Conservation (phyloP, 2,329 filamentous ascomycete species). For the Paraphoma chrysanthemicola region DNA sequence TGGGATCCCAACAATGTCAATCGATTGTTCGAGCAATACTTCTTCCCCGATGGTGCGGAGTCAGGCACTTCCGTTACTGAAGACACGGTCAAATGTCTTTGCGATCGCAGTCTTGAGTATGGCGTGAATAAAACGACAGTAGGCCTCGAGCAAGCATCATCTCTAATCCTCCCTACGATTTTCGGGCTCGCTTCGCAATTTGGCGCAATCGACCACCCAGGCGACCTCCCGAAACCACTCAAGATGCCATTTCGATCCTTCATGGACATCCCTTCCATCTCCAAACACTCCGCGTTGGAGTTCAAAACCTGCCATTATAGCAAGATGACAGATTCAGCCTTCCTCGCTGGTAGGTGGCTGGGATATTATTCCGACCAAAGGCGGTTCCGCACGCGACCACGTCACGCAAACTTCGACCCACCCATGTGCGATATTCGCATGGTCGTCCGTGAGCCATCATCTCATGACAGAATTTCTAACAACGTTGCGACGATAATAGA, state of each 20-base stretch:
- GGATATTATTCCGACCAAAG: conserved; percentile 27
- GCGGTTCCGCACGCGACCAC: not conserved
- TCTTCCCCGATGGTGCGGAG: not conserved
- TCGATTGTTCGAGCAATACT: not conserved
- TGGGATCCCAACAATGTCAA: no score
- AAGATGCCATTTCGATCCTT: conserved; percentile 16
- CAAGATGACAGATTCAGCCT: conserved; percentile 19
- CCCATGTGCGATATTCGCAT: conserved; percentile 21
- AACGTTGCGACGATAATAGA: conserved; percentile 10
- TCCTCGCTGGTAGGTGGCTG: conserved; percentile 24
- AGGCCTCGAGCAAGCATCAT: conserved; percentile 12
- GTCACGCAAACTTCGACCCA: conserved; percentile 9
- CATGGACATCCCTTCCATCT: conserved; percentile 23
- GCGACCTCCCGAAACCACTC: conserved; percentile 13
- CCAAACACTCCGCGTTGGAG: not conserved
- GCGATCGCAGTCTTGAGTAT: conserved; percentile 11
- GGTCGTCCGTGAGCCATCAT: conserved; percentile 1
- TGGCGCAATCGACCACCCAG: not conserved
- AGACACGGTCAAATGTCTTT: conserved; percentile 2
- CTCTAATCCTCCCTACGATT: conserved; percentile 9
- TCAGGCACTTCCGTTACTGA: not conserved
- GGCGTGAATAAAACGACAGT: conserved; percentile 2
- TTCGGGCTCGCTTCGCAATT: conserved; percentile 7
- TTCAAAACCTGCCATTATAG: conserved; percentile 24
- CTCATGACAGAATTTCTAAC: conserved; percentile 3